These are phyloP conservation scores for Picea glauca DNA, from an alignment of 75 land plant species.

Conservation along the genomic window DNA sequence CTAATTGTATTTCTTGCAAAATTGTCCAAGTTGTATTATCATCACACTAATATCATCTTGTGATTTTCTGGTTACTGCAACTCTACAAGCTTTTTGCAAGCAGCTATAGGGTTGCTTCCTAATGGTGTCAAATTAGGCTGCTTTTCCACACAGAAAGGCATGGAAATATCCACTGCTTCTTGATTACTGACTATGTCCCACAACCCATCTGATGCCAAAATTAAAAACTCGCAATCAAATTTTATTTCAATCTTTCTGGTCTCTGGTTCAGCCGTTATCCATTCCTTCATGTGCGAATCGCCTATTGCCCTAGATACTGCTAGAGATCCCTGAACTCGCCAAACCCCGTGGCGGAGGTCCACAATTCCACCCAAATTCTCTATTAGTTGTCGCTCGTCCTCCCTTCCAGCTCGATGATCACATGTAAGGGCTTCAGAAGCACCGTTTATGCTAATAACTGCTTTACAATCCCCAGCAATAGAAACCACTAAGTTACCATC, in stretches of 20 bases:
- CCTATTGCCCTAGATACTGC: constrained; percentile 43
- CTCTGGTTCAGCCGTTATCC: constrained; percentile 39
- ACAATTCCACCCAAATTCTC: constrained; percentile 30
- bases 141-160: neutral
- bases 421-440: too few species aligned
- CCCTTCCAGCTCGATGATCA: too few species aligned
- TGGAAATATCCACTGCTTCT: constrained; percentile 55
- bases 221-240: constrained; percentile 28
- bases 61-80: too few species aligned
- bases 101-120: neutral
- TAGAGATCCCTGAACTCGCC: constrained; percentile 38
- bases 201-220: constrained; percentile 46
- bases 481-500: too few species aligned
- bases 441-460: too few species aligned
- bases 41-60: constrained; percentile 5
- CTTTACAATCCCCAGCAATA: too few species aligned
- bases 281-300: constrained; percentile 31
- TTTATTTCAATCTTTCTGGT: constrained; percentile 7
- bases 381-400: too few species aligned
- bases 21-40: too few species aligned
- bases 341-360: constrained; percentile 20
- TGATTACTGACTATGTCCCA: constrained; percentile 47
- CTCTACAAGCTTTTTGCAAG: constrained; percentile 36
- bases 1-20: too few species aligned
- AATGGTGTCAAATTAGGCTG: too few species aligned